Conservation (phyloP, 2,329 filamentous ascomycete species). For the Neofusicoccum ribis region DNA sequence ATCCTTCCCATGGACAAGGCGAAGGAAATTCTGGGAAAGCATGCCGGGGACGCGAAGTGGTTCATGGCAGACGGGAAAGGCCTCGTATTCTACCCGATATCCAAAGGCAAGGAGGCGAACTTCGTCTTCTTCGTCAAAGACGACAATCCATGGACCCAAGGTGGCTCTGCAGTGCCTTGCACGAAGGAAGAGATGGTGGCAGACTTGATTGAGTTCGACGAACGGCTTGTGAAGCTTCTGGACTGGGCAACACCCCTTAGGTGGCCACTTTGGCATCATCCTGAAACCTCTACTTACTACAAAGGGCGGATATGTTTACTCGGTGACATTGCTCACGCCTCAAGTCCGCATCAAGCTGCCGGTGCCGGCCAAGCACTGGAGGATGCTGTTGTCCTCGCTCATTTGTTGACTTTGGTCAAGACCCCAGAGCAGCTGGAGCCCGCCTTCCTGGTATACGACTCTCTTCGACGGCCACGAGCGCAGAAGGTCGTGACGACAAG, state of each 20-base stretch:
- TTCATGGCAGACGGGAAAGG: constrained; percentile 28
- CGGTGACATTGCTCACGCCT: constrained; percentile 52
- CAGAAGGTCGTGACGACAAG: constrained; percentile 41
- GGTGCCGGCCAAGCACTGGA: constrained; percentile 59
- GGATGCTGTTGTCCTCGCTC: constrained; percentile 50
- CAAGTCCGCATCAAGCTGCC: constrained; percentile 56
- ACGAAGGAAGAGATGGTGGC: constrained; percentile 27
- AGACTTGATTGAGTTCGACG: constrained; percentile 24
- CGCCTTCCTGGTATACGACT: constrained; percentile 23
- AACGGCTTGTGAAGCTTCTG: constrained; percentile 5
- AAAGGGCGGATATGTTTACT: constrained; percentile 44
- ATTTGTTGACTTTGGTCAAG: constrained; percentile 32
- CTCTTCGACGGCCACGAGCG: constrained; percentile 20
- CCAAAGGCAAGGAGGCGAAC: constrained; percentile 26
- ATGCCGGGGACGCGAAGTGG: constrained; percentile 33
- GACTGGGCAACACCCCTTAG: constrained; percentile 39
- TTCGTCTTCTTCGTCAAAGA: constrained; percentile 28
- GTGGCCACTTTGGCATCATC: constrained; percentile 52
- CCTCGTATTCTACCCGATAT: constrained; percentile 30
- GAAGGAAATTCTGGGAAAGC: constrained; percentile 36
- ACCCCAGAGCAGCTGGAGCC: background rate
- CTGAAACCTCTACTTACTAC: constrained; percentile 43
- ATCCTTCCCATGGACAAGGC: constrained; percentile 40
- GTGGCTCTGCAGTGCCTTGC: constrained; percentile 24
- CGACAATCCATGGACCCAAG: constrained; percentile 21